These are phyloP conservation scores for Umbelopsis ramanniana DNA, from an alignment of 192 early-diverging fungal species.

Conservation along the genomic window DNA sequence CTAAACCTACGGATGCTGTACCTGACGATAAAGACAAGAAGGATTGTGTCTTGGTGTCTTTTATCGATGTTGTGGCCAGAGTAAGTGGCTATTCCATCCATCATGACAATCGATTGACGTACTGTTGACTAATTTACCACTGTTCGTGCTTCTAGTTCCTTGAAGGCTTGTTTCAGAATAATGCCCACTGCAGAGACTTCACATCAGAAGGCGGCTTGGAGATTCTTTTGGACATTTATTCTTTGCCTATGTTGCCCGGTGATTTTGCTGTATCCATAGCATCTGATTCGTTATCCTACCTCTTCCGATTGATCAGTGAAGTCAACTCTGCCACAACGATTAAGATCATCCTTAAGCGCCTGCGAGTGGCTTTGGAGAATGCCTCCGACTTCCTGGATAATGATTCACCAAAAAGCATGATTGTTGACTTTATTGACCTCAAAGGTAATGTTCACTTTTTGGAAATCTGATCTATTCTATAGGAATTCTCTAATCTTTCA, in stretches of 20 bases:
- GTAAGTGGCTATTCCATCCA: conserved; percentile 42
- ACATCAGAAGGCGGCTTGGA: conserved; percentile 66
- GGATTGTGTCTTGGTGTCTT: conserved; percentile 55
- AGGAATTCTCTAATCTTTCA: too few species aligned
- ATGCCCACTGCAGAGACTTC: conserved; percentile 75
- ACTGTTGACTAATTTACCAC: neutral
- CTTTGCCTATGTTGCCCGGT: conserved; percentile 71
- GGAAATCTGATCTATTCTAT: neutral
- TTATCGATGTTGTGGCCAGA: conserved; percentile 69
- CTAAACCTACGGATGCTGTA: conserved; percentile 4
- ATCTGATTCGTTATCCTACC: conserved; percentile 69
- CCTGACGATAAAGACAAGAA: conserved; percentile 55
- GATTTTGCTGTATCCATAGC: conserved; percentile 69
- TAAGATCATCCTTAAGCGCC: conserved; percentile 52
- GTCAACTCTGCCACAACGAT: conserved; percentile 60
- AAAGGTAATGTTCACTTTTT: conserved; percentile 44
- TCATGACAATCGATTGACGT: too few species aligned
- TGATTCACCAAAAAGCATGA: conserved; percentile 37
- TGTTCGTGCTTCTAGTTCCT: conserved; percentile 61
- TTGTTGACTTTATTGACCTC: conserved; percentile 67
- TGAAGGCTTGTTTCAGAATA: conserved; percentile 86
- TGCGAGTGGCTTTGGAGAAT: conserved; percentile 49
- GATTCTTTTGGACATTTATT: conserved; percentile 65
- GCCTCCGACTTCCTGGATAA: conserved; percentile 54
- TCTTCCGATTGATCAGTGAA: conserved; percentile 74